Evolutionary conservation across 2,329 filamentous ascomycete species (phyloP), one percentile per base, ranked within the genome.

Genomic region (Paecilomyces fulvus): DNA sequence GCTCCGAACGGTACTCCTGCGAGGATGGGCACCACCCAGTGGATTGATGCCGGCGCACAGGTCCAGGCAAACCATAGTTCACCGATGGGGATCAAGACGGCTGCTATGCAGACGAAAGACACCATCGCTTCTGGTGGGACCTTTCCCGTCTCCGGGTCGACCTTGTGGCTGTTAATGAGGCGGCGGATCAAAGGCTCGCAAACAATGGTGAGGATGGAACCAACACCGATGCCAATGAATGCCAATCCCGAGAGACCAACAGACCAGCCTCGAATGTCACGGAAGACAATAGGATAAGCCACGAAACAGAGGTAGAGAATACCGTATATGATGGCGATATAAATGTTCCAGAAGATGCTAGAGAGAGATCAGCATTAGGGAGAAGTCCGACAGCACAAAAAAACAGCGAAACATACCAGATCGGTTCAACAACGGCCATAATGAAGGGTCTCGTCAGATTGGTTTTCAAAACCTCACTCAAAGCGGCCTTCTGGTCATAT

Each of bases 11-110:
- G 87, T 5, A 95, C 81, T 0, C 90, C 89, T 1, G 89, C 89
- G 0, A 89, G 76, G 52, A 95, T 86, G 1, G 89, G 87, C 20
- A 84, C 79, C n/a, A 90, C 84, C 87, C 89, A 95, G 68, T 90
- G 91, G 30, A 95, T 89, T 3, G 83, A 81, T 0, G 73, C 75
- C 0, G 91, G 91, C 0, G 90, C 83, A 59, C 86, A 91, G 0
- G 91, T 95, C 90, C 90, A 96, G 0, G 89, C 84, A 67, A 96
- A 96, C 70, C 86, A 87, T 23, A 96, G 81, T 71, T 96, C 87
- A 14, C 91, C 92, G 2, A 89, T 70, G 0, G 90, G 88, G 0
- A 88, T 84, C 0, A 90, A 75, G 1, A 95, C 69, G 0, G 89
- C 83, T 3, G 88, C 89, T 25, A 95, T 83, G 63, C 86, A 89